Evolutionary conservation across 768 basidiomycete species (phyloP), one percentile per base, ranked within the genome.

Genomic region (Hysterangium stoloniferum): DNA sequence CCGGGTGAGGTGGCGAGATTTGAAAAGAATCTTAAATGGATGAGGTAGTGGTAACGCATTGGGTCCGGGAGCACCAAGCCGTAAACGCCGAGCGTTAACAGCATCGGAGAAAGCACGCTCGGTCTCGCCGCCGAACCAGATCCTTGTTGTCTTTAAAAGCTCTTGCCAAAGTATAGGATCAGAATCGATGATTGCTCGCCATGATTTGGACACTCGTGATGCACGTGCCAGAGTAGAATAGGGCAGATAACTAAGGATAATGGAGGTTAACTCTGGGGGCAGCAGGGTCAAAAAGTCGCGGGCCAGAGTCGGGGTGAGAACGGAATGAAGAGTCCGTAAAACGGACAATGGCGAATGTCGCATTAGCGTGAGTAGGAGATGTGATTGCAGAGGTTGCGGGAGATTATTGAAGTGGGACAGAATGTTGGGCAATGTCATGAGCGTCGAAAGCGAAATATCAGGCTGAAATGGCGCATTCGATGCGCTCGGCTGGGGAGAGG

Each of bases 281-380:
- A 97, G 79, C 33, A 90, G 78, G 2, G 86, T 84, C 57, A 98
- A 77, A 64, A 97, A 99, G 67, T 99, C 96, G 58, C 94, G 86
- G 19, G 92, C 90, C 25, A 98, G 73, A 2, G 91, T 92, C 22
- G 87, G 90, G 1, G 86, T 84, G 58, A 97, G 74, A 58, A 98
- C 86, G 31, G 85, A 82, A 61, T 94, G 85, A 13, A 98, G 68
- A 1, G 86, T 87, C 45, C 95, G 86, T 24, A 99, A 75, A 32
- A 97, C 95, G 4, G 91, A 84, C 17, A 95, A 78, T 2, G 93
- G 84, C 4, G 93, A 91, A 59, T 94, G 90, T 53, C 92, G 85
- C 28, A 99, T 72, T 52, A 98, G 80, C 22, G 91, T 91, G 59
- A 97, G 81, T 48, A 98, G 79, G 60, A 96, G 81, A 65, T 97